Evolutionary conservation across 2,329 filamentous ascomycete genomes (phyloP), one percentile per base, ranked within the genome.

Genomic region (Didymella keratinophila): DNA sequence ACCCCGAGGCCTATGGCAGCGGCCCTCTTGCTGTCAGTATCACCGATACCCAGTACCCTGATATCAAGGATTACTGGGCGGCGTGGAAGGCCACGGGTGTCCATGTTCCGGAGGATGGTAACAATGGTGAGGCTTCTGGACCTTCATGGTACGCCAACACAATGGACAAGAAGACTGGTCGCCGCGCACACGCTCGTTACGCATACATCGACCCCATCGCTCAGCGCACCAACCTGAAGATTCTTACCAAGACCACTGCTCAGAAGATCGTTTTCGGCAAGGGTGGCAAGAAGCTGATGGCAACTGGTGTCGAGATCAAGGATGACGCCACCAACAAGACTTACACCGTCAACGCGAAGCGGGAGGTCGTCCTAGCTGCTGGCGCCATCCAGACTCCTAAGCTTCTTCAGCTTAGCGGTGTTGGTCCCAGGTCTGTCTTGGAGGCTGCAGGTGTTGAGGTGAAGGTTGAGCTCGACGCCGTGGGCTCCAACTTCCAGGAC

Each of bases 301-400:
- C 66, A 3, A 61, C 45, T 32, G 66, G 68, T 51, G 57, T 71
- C 10, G 52, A 69, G 39, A 63, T 68, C 27, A 63, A 58, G 4
- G 61, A 66, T 42, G 60, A 65, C 27, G 51, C 51, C n/a, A 50
- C 56, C 10, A 52, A 58, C n/a, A 62, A 65, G 36, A 62, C 47
- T 2, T 59, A 52, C 7, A 61, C 46, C 11, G 63, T 73, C 3
- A 63, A 61, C n/a, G 71, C 69, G 1, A 68, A 61, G 51, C 71
- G 69, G 51, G 87, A 89, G 66, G 81, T 89, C 10, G 80, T 90
- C 25, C 71, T 90, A 2, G 85, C 85, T 1, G 87, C 87, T 1
- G 82, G 80, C 27, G 76, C 71, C 85, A 48, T 81, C 82, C 64
- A 86, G 83, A 9, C 87, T 82, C 2, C 84, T 83, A 71, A 76